phyloP scores from a whole-genome alignment of 768 basidiomycete species.

The Cystobasidium tubakii region DNA sequence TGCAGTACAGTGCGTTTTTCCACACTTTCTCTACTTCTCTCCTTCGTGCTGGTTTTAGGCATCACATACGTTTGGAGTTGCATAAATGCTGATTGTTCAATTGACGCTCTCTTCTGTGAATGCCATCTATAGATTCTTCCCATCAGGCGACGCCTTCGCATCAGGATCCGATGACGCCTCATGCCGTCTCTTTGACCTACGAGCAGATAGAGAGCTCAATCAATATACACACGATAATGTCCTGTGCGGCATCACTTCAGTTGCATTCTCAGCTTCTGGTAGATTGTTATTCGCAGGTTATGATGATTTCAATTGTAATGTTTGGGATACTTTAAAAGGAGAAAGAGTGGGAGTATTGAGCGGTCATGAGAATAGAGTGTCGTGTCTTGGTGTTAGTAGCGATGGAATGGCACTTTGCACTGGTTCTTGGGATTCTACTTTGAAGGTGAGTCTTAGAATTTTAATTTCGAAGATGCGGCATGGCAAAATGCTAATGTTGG shows the following conservation, averaged over 20 bases:
- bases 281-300: constrained; percentile 97
- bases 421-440: constrained; percentile 88
- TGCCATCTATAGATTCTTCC: constrained; percentile 84
- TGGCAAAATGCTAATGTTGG: neutral
- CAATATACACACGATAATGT: constrained; percentile 98
- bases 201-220: constrained; percentile 94
- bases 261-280: constrained; percentile 96
- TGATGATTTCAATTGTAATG: constrained; percentile 99
- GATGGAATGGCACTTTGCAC: constrained; percentile 99
- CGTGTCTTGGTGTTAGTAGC: constrained; percentile 87
- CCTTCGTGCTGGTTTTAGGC: neutral
- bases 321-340: constrained; percentile 98
- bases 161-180: constrained; percentile 98
- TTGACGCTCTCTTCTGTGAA: too few species aligned
- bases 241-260: constrained; percentile 95
- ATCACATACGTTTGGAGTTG: too few species aligned
- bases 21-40: constrained; percentile 23
- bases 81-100: too few species aligned
- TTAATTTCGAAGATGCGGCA: constrained; percentile 5
- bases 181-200: constrained; percentile 93
- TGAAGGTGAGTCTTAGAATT: constrained; percentile 40
- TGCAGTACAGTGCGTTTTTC: constrained; percentile 79
- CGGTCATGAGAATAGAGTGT: constrained; percentile 96
- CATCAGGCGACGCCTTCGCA: constrained; percentile 96
- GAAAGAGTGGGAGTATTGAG: constrained; percentile 95